Conservation (phyloP, 495 filamentous ascomycete genomes). For the Aspergillus heteromorphus region DNA sequence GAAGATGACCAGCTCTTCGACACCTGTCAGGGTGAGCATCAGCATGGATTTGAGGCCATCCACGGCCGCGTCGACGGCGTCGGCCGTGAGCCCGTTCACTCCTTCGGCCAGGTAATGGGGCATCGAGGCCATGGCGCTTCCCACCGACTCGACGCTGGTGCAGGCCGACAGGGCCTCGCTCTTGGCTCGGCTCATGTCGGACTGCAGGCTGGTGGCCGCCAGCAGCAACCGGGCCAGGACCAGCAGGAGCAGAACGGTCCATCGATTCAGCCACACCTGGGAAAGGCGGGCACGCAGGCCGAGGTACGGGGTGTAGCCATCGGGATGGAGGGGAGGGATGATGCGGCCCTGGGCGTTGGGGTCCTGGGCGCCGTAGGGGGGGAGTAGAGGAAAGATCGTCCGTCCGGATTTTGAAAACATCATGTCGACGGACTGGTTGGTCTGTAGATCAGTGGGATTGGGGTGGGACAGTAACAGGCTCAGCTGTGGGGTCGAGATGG, state of each 20-base stretch:
- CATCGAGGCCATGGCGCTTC: constrained; percentile 95
- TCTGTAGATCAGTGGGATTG: too few relatives aligned
- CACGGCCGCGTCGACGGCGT: constrained; percentile 71
- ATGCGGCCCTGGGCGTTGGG: constrained; percentile 26
- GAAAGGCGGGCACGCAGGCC: constrained; percentile 84
- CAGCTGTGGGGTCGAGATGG: background rate
- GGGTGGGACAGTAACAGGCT: background rate
- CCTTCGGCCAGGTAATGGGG: constrained; percentile 86
- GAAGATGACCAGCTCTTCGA: constrained; percentile 86
- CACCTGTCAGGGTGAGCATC: constrained; percentile 67
- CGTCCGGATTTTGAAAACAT: constrained; percentile 27
- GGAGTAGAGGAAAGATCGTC: constrained; percentile 39
- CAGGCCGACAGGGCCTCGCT: constrained; percentile 81
- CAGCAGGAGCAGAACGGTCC: constrained; percentile 85
- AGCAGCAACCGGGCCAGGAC: constrained; percentile 77
- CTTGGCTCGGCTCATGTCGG: constrained; percentile 68
- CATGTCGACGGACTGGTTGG: constrained; percentile 18
- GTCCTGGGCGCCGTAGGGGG: constrained; percentile 41
- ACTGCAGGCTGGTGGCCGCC: constrained; percentile 61
- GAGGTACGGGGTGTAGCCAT: constrained; percentile 90
- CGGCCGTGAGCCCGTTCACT: constrained; percentile 78
- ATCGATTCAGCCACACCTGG: constrained; percentile 94
- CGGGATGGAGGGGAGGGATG: constrained; percentile 49
- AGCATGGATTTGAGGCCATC: constrained; percentile 70
- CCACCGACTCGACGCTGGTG: constrained; percentile 86